phyloP scores from a whole-genome alignment of 345 rosid genomes.

The Erodium maritimum region DNA sequence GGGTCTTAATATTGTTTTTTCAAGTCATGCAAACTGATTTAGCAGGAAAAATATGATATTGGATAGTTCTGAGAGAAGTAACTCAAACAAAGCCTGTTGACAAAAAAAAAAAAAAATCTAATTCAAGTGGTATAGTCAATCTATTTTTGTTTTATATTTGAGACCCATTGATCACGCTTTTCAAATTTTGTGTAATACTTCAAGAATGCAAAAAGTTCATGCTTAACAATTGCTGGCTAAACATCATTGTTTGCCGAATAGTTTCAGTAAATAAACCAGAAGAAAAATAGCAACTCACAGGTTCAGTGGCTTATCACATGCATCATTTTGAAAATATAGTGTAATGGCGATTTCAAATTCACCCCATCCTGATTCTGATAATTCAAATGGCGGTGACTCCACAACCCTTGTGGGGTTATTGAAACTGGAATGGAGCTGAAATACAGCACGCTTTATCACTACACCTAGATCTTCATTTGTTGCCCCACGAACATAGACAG shows the following conservation, averaged over 20 bases:
- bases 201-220: neutral
- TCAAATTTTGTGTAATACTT: too few relatives aligned
- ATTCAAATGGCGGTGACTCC: slow-evolving; percentile 60
- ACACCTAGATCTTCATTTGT: slow-evolving; percentile 61
- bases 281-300: slow-evolving; percentile 38
- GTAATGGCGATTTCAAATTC: slow-evolving; percentile 72
- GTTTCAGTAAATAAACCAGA: slow-evolving; percentile 3
- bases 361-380: slow-evolving; percentile 88
- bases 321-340: slow-evolving; percentile 48
- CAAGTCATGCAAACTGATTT: too few relatives aligned
- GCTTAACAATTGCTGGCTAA: neutral
- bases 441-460: slow-evolving; percentile 54
- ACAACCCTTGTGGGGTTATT: slow-evolving; percentile 55
- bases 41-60: neutral
- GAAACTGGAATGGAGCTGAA: slow-evolving; percentile 77
- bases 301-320: slow-evolving; percentile 53
- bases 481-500: slow-evolving; percentile 68
- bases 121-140: neutral
- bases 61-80: neutral
- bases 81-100: neutral
- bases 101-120: neutral
- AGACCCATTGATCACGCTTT: too few relatives aligned
- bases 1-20: too few relatives aligned
- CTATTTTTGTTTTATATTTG: neutral
- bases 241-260: neutral